These are phyloP conservation scores for Sambucus nigra DNA, from an alignment of 129 eudicot genomes.

Conservation along the genomic window DNA sequence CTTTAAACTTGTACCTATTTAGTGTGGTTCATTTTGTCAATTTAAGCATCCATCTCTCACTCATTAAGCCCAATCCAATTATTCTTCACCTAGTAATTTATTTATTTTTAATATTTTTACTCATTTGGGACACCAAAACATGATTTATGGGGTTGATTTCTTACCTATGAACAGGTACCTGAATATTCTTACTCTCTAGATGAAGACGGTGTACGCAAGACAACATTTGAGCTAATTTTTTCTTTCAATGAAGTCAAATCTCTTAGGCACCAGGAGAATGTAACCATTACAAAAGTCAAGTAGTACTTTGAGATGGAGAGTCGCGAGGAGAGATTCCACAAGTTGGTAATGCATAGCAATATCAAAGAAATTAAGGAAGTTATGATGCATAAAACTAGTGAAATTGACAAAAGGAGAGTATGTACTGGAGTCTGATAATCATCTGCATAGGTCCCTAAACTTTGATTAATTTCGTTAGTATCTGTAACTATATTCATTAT, in stretches of 20 bases:
- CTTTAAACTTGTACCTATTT: constrained; percentile 75
- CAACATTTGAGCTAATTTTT: constrained; percentile 92
- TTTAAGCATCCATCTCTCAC: neutral
- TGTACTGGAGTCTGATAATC: neutral
- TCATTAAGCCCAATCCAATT: neutral
- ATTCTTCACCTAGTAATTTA: neutral
- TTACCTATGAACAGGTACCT: constrained; percentile 73
- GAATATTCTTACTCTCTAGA: constrained; percentile 78
- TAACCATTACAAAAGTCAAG: constrained; percentile 83
- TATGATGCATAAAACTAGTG: constrained; percentile 92
- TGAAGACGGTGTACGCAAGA: constrained; percentile 85
- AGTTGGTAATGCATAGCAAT: constrained; percentile 65
- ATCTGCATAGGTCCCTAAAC: neutral
- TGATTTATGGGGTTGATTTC: constrained; percentile 18
- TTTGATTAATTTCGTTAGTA: neutral
- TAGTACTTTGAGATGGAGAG: constrained; percentile 98
- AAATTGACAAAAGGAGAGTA: constrained; percentile 90
- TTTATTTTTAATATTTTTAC: neutral
- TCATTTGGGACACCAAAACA: neutral
- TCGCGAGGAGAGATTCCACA: constrained; percentile 85
- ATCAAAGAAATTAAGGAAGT: constrained; percentile 87
- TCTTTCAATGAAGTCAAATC: constrained; percentile 93
- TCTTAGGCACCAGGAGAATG: constrained; percentile 90
- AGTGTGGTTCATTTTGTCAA: neutral
- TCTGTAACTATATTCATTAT: neutral